Base-by-base conservation (phyloP, 2,329 filamentous ascomycete species). In the Diaporthe caulivora region DNA sequence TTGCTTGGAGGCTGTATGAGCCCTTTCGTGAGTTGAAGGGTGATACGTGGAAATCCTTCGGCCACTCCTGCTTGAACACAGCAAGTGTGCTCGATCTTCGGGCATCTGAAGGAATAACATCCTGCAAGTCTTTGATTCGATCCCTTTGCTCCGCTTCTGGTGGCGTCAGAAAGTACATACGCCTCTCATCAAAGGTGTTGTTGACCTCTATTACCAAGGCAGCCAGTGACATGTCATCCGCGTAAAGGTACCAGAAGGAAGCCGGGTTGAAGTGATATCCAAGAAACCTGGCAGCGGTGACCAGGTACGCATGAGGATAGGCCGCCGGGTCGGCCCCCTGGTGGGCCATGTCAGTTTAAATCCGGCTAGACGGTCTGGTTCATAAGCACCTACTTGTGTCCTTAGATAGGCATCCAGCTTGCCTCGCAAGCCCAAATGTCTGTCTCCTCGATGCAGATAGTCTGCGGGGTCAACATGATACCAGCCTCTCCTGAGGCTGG, bases 221-320 rank as follows among this genome's bases (percentile, higher is more conserved):
- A 31, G 85, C 87, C 18, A 95, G 84, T 8, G 86, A 81, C 72
- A 87, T 87, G 11, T 88, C 81, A 0, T 82, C 76, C 17, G 90
- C 88, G 79, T 95, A 95, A 2, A 95, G 86, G 76, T 95, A 94
- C 92, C 93, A 95, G 78, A 95, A 93, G 0, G 92, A 95, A 3
- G 93, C 91, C 0, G 92, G 92, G 77, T 94, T 95, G 82, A 94
- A 94, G 29, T 90, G 89, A 78, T 93, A 93, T 3, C 92, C 91
- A 8, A 94, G 80, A 75, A 94, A 92, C 40, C 87, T 87, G 7
- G 93, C 89, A 4, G 92, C 92, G 2, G 93, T 95, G 29, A 94
- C 85, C 5, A 95, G 84, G 77, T 94, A 95, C 0, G 91, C 92
- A 77, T 91, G 86, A 15, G 91, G 89, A 82, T 93, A 95, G 58